Evolutionary conservation across 208 protist species (phyloP), one percentile per base, ranked within the genome.

Genomic region (Leishmania martiniquensis): DNA sequence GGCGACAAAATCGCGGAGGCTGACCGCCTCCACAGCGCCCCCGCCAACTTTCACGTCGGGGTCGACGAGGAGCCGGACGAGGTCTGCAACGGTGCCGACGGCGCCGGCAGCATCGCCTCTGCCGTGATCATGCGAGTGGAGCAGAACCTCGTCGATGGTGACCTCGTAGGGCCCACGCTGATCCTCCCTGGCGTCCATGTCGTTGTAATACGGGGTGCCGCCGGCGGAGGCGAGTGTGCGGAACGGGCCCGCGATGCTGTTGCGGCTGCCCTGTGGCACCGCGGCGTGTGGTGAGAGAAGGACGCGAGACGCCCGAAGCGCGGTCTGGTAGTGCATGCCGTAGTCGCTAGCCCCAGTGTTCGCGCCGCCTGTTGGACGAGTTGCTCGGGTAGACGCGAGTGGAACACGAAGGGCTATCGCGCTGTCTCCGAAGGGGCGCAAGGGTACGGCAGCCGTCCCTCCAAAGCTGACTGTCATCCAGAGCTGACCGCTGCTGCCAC

Each of bases 1-100:
- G 29, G 86, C 85, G 20, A 81, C 86, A 74, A 96, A 96, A 80
- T 91, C 88, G 32, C 81, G 65, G 37, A 96, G 86, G 22, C 76
- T 86, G 25, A 96, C 91, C 34, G 87, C 83, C 78, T 96, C 90
- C 32, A 96, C 81, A 60, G 77, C 70, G 4, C 65, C 60, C 10
- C 86, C 89, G 34, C 71, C 71, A 17, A 75, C 54, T 54, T 45
- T 32, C 60, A 73, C 52, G 63, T 91, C 84, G 20, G 85, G 85
- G 75, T 96, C 93, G 1, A 95, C 66, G 7, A 95, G 80, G 39
- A 93, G 77, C 12, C 83, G 86, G 42, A 96, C 91, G 25, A 96
- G 83, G 9, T 82, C 88, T 1, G 71, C 80, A 9, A 95, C 86
- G 13, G 74, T 80, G 71, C 32, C 70, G 68, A 76, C 72, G 25